Evolutionary conservation across 2,329 filamentous ascomycete genomes (phyloP).

Genomic region (Alternaria triticimaculans): DNA sequence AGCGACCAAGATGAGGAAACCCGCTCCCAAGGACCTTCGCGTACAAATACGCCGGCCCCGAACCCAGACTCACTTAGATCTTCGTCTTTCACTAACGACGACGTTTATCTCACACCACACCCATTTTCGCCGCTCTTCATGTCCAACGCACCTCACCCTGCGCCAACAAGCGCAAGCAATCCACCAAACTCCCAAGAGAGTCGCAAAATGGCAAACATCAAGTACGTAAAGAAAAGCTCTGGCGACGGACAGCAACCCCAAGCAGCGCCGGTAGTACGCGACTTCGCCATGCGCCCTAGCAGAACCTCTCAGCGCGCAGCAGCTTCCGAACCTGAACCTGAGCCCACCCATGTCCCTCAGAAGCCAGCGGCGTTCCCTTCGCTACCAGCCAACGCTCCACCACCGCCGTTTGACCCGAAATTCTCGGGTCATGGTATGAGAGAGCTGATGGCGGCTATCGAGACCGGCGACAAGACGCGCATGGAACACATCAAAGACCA

Average conservation of each 20-base stretch:
- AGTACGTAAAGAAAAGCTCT: neutral
- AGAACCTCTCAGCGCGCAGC: neutral
- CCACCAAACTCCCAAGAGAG: neutral
- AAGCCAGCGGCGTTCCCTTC: constrained; percentile 15
- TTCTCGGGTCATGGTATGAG: neutral
- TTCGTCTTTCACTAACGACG: neutral
- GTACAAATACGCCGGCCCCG: neutral
- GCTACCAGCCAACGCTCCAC: neutral
- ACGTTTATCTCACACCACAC: neutral
- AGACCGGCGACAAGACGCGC: neutral
- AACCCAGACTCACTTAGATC: neutral
- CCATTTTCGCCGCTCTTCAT: neutral
- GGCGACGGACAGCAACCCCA: neutral
- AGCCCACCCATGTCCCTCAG: neutral
- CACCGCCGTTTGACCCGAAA: neutral
- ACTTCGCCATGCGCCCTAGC: neutral
- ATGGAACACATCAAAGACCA: neutral
- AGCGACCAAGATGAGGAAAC: neutral
- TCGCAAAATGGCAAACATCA: constrained; percentile 11
- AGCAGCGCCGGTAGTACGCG: neutral
- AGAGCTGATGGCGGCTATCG: constrained; percentile 5
- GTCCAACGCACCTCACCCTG: neutral
- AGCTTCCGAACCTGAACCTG: neutral
- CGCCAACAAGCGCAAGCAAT: neutral
- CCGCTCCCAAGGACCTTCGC: neutral